Evolutionary conservation across 2,329 filamentous ascomycete species (phyloP).

Genomic region (Calonectria pseudoreteaudii): DNA sequence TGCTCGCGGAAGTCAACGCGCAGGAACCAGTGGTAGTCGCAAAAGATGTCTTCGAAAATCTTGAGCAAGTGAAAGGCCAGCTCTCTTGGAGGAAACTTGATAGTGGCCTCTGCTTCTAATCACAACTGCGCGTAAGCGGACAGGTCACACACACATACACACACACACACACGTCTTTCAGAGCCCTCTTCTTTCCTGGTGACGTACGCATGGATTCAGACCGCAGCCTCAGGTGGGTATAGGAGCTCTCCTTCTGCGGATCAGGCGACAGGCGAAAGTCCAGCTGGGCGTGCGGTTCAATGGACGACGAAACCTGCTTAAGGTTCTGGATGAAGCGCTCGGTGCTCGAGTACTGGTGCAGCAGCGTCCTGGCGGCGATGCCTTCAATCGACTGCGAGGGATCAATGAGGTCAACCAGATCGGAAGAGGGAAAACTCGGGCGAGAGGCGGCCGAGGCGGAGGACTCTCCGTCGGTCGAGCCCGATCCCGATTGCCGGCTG

Average conservation of each 20-base stretch:
- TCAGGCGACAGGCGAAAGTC: conserved; percentile 1
- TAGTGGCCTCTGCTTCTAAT: conserved; percentile 17
- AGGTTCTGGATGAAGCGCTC: conserved; percentile 27
- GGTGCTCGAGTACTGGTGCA: conserved; percentile 14
- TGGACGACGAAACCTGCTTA: conserved; percentile 18
- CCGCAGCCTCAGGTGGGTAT: conserved; percentile 21
- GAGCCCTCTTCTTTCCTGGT: neutral
- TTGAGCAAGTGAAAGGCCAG: conserved; percentile 19
- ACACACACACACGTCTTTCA: neutral
- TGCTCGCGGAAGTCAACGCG: conserved; percentile 20
- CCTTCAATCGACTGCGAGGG: conserved; percentile 2
- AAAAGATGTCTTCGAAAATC: conserved; percentile 27
- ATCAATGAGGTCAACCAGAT: neutral
- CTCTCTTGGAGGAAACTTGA: conserved; percentile 22
- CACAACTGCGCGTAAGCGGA: neutral
- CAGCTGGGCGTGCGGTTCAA: conserved; percentile 11
- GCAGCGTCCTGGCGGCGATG: conserved; percentile 2
- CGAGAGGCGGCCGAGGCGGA: neutral
- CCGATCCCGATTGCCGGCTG: conserved; percentile 7
- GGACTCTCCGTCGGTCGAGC: neutral
- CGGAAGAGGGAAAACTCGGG: neutral
- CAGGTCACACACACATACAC: neutral
- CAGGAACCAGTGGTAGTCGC: conserved; percentile 27
- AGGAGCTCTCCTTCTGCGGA: conserved; percentile 14
- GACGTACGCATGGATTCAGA: conserved; percentile 21